A percentile compares a stretch with the other conserved stretches of the same genome.
phyloP scores from a whole-genome alignment of 1,284 basidiomycete genomes.

The Cutaneotrichosporon mucoides region DNA sequence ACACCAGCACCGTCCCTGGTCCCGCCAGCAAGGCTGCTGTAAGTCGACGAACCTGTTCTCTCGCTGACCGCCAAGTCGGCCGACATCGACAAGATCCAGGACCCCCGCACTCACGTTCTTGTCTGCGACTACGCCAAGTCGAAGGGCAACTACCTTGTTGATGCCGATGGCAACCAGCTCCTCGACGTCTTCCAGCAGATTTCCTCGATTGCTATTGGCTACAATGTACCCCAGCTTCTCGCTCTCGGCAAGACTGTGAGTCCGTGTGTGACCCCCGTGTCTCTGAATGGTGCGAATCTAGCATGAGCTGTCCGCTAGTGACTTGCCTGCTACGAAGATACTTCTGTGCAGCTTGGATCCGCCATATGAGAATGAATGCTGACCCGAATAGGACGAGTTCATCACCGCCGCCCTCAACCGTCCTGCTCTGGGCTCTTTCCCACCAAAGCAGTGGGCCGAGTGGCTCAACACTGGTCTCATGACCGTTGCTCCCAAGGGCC shows the following conservation, averaged over 20 bases:
- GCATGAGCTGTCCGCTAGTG: neutral
- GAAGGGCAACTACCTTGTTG: constrained; percentile 53
- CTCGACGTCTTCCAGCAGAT: constrained; percentile 57
- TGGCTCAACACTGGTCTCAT: constrained; percentile 52
- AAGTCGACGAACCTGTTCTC: neutral
- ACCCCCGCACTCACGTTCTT: constrained; percentile 24
- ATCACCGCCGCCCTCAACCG: constrained; percentile 47
- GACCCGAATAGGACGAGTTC: constrained; percentile 15
- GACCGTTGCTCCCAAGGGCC: constrained; percentile 53
- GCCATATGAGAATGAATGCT: neutral
- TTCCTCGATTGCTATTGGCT: constrained; percentile 51
- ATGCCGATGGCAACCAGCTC: constrained; percentile 55
- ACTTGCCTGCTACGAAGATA: no score
- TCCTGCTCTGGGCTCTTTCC: constrained; percentile 56
- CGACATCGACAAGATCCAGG: constrained; percentile 25
- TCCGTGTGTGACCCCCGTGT: neutral
- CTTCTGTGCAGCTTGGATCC: neutral
- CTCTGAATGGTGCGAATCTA: neutral
- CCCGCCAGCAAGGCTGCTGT: constrained; percentile 23
- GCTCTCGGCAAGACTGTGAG: constrained; percentile 45
- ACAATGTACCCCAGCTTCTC: constrained; percentile 53
- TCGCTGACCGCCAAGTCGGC: constrained; percentile 17
- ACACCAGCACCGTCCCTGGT: constrained; percentile 25
- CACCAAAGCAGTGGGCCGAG: constrained; percentile 52
- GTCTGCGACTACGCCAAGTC: constrained; percentile 24